Conservation (phyloP, 2,329 filamentous ascomycete genomes). For the Raffaelea ambrosiae region DNA sequence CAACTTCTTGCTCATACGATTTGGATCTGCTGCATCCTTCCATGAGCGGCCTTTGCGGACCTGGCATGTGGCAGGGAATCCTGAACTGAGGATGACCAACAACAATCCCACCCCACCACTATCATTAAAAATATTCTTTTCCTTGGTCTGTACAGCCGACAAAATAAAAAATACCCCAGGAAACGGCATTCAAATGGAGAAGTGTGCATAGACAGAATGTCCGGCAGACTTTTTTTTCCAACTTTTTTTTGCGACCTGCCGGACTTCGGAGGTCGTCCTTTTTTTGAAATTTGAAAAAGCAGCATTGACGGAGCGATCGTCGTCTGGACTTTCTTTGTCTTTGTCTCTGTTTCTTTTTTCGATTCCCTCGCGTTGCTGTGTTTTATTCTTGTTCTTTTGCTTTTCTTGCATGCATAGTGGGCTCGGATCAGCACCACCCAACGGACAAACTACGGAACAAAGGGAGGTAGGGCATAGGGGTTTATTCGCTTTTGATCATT, state of each 20-base stretch:
- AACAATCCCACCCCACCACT: no score
- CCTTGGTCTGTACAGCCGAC: conserved; percentile 3
- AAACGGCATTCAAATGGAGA: not conserved
- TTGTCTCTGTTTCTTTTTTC: not conserved
- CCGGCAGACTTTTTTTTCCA: not conserved
- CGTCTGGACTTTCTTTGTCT: not conserved
- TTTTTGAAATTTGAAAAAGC: conserved; percentile 1
- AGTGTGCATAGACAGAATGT: not conserved
- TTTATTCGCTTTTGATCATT: not conserved
- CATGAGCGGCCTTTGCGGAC: conserved; percentile 42
- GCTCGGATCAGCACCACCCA: conserved; percentile 8
- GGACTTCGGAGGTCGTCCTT: not conserved
- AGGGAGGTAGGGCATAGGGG: not conserved
- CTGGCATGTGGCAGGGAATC: conserved; percentile 61
- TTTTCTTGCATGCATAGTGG: conserved; percentile 7
- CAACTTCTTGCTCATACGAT: conserved; percentile 5
- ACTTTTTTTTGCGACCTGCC: not conserved
- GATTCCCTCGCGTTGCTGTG: not conserved
- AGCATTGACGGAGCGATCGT: conserved; percentile 4
- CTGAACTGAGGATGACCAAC: conserved; percentile 35
- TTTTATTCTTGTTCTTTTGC: not conserved
- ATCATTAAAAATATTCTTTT: not conserved
- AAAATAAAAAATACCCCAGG: not conserved
- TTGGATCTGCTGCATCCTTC: conserved; percentile 38
- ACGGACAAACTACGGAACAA: conserved; percentile 2